Evolutionary conservation across 2,329 filamentous ascomycete species (phyloP).

Genomic region (Paracorniculantispora psalliotae): DNA sequence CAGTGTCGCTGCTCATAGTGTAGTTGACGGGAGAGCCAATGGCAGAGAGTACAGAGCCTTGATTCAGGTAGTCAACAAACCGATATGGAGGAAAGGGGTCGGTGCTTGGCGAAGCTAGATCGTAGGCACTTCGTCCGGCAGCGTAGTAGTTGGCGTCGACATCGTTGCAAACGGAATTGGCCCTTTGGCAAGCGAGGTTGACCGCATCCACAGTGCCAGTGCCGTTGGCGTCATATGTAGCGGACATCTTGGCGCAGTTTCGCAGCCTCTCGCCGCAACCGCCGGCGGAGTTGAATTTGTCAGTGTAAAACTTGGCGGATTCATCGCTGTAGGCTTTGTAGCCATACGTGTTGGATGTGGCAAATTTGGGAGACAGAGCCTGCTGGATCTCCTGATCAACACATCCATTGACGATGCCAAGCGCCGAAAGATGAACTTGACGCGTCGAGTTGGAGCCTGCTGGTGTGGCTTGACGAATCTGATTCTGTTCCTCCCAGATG

Average conservation of each 20-base stretch:
- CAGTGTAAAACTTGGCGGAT: conserved; percentile 42
- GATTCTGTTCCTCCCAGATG: conserved; percentile 58
- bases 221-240: conserved; percentile 34
- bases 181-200: conserved; percentile 48
- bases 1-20: conserved; percentile 42
- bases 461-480: conserved; percentile 44
- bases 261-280: conserved; percentile 52
- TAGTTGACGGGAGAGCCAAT: conserved; percentile 61
- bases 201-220: conserved; percentile 34
- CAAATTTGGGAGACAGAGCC: conserved; percentile 52
- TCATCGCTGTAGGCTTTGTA: conserved; percentile 51
- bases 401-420: conserved; percentile 69
- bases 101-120: conserved; percentile 50
- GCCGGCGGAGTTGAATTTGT: conserved; percentile 24
- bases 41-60: conserved; percentile 48
- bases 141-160: conserved; percentile 54
- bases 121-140: conserved; percentile 54
- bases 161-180: conserved; percentile 38
- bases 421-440: conserved; percentile 54
- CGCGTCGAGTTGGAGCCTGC: conserved; percentile 46
- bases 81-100: conserved; percentile 60
- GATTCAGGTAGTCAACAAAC: conserved; percentile 62
- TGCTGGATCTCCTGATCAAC: conserved; percentile 60
- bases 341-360: conserved; percentile 61
- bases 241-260: conserved; percentile 43